Conservation (phyloP, 345 rosid species). For the Psidium guajava region DNA sequence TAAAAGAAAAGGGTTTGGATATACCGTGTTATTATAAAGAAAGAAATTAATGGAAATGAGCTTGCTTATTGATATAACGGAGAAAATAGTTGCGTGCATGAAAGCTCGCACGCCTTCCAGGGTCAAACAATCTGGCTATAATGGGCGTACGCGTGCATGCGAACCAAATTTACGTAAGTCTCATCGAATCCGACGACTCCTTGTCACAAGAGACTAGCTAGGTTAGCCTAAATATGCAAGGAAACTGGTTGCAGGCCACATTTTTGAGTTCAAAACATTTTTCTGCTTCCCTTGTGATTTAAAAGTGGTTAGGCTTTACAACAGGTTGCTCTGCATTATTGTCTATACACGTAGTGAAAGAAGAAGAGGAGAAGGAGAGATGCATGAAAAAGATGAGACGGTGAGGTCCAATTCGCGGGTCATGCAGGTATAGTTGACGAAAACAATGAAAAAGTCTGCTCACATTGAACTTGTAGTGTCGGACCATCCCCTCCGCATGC, state of each 20-base stretch:
- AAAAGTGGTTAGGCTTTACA: not conserved
- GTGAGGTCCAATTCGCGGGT: not conserved
- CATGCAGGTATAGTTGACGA: not conserved
- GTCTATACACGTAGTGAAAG: not conserved
- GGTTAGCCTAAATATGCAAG: not conserved
- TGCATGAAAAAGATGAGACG: not conserved
- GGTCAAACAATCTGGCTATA: not conserved
- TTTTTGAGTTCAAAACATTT: not conserved
- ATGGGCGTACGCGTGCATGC: not conserved
- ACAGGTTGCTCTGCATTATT: not conserved
- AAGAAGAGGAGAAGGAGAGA: not conserved
- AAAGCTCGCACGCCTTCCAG: not conserved
- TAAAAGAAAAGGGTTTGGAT: not conserved
- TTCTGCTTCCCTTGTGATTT: not conserved
- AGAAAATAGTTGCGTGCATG: not conserved
- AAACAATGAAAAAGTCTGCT: constrained; percentile 3
- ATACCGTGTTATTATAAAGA: not conserved
- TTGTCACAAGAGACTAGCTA: not conserved
- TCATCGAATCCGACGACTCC: not conserved
- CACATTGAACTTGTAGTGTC: constrained; percentile 72
- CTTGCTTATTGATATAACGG: not conserved
- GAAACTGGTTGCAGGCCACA: not conserved
- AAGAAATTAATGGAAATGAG: not conserved
- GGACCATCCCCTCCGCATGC: constrained; percentile 34
- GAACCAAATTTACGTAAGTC: not conserved